Conservation (phyloP, 345 rosid species). For the Eucalyptus lansdowneana region DNA sequence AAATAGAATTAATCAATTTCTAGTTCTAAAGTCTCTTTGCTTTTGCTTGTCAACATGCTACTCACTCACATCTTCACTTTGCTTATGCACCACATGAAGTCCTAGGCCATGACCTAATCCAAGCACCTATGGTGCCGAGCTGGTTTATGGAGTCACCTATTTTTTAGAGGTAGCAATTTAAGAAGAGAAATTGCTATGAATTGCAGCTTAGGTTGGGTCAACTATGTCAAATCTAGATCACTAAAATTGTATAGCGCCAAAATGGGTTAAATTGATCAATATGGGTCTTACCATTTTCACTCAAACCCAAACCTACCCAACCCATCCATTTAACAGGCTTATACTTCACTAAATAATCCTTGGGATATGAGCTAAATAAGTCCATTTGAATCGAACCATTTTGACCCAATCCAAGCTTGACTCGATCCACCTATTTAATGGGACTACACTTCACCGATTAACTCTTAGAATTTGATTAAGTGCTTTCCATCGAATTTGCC, state of each 20-base stretch:
- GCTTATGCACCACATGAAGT: not conserved
- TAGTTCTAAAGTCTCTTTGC: not conserved
- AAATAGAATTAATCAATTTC: not conserved
- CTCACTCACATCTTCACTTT: not conserved
- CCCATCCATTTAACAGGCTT: not conserved
- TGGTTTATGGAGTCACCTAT: not conserved
- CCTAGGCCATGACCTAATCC: not conserved
- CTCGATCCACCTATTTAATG: fast-evolving
- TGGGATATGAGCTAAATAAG: not conserved
- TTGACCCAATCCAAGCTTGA: too few relatives aligned
- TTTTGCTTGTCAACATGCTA: fast-evolving
- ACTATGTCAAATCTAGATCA: fast-evolving
- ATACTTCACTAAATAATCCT: not conserved
- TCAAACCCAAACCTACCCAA: not conserved
- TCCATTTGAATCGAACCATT: not conserved
- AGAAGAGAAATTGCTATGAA: not conserved
- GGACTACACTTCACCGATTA: not conserved
- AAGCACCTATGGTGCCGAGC: not conserved
- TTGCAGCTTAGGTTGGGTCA: not conserved
- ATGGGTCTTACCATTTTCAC: not conserved
- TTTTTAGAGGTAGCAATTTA: not conserved
- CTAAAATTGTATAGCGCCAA: not conserved
- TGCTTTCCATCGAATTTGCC: not conserved
- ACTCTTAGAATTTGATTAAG: too few relatives aligned
- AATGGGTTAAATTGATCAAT: not conserved